phyloP scores from a whole-genome alignment of 805 yeast genomes.

The Candida koratica region DNA sequence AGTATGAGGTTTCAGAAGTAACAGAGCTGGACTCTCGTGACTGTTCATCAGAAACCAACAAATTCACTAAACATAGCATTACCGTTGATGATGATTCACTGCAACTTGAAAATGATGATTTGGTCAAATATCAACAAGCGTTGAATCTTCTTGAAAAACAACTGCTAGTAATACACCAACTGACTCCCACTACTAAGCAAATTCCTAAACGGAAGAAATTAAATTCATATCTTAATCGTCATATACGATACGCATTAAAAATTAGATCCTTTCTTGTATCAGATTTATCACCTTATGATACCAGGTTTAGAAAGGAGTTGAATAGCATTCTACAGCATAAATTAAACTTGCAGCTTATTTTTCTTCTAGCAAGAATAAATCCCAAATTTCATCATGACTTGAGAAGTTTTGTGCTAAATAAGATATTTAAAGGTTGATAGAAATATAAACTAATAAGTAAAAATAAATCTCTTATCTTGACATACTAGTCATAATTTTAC shows the following conservation, averaged over 20 bases:
- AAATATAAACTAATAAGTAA: too few relatives aligned
- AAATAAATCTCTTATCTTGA: too few relatives aligned
- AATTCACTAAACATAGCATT: too few relatives aligned
- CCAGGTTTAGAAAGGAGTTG: conserved; percentile 1
- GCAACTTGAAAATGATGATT: not conserved
- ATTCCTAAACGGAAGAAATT: conserved; percentile 2
- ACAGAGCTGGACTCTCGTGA: too few relatives aligned
- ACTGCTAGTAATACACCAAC: not conserved
- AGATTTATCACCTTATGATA: conserved; percentile 2
- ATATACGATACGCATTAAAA: conserved; percentile 1
- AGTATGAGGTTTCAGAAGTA: not conserved
- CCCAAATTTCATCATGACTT: not conserved
- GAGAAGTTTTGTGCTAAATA: not conserved
- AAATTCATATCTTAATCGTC: conserved; percentile 6
- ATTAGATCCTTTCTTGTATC: not conserved
- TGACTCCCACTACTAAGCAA: not conserved
- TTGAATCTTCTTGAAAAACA: conserved; percentile 1
- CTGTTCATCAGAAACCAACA: too few relatives aligned
- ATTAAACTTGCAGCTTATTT: conserved; percentile 2
- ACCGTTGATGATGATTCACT: too few relatives aligned
- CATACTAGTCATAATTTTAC: too few relatives aligned
- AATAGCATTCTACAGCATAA: not conserved
- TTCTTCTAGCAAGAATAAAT: conserved; percentile 4
- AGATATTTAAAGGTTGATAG: conserved; percentile 1
- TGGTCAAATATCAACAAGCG: not conserved